Evolutionary conservation across 352 stramenopile genomes (phyloP).

Genomic region (Globisporangium perplexum): DNA sequence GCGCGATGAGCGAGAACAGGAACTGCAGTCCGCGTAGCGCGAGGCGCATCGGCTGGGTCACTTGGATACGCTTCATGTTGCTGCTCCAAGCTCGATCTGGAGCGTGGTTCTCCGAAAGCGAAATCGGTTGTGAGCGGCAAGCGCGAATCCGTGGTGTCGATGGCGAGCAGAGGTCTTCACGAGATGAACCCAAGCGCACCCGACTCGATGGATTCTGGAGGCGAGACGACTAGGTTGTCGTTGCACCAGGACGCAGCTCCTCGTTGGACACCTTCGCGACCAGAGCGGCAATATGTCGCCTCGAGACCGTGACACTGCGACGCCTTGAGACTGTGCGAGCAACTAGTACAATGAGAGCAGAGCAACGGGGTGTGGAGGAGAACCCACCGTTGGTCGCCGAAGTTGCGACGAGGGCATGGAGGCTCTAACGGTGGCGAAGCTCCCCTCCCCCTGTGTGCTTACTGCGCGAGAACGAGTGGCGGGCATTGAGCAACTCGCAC

Average conservation of each 20-base stretch:
- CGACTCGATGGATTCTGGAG: no score
- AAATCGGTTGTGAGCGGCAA: not conserved
- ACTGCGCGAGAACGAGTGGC: no score
- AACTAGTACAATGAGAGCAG: no score
- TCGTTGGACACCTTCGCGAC: no score
- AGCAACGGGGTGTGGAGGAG: not conserved
- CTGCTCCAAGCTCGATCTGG: not conserved
- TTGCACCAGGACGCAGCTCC: not conserved
- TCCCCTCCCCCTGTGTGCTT: no score
- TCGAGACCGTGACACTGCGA: no score
- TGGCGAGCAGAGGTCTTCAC: not conserved
- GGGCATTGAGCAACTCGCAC: not conserved
- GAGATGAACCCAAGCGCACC: not conserved
- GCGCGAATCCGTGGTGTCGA: no score
- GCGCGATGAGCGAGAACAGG: constrained; percentile 45
- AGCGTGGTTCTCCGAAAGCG: not conserved
- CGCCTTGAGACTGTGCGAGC: no score
- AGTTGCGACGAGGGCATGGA: not conserved
- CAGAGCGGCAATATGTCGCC: no score
- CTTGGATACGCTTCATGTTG: not conserved
- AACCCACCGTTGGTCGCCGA: not conserved
- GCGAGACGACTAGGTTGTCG: no score
- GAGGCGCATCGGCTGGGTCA: constrained; percentile 11
- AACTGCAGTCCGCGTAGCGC: constrained; percentile 42
- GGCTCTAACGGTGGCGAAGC: not conserved